Base-by-base conservation (phyloP, 2,329 filamentous ascomycete species). In the Penicillium sp. region DNA sequence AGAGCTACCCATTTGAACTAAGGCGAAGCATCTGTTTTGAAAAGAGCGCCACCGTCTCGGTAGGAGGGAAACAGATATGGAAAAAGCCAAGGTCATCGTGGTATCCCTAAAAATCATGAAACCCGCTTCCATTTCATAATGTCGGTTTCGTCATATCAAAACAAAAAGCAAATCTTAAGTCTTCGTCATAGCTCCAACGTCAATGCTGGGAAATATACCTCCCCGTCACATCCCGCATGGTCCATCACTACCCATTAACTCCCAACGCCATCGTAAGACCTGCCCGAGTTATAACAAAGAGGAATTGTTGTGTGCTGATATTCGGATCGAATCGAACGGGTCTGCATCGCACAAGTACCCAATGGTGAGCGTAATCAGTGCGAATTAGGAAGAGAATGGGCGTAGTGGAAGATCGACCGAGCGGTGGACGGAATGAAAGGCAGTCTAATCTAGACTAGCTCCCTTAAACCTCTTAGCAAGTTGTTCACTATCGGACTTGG, bases 401-500 rank as follows among this genome's bases (percentile, higher is more conserved):
- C 36, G 18, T 27, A 20, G 29, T 23, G 34, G 24, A 49, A 56
- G 49, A 36, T 46, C 21, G 30, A 59, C 27, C 51, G 46, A 44
- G 40, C 18, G 48, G 51, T 7, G 40, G 21, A 46, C 15, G 15
- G 26, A 45, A 49, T 41, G 50, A 48, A 57, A 51, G 54, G 47
- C 46, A 53, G 54, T 73, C 65, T n/a, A 75, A 63, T 69, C 72
- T 74, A 83, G 71, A 73, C 78, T 83, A 83, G 82, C 78, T 76
- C 80, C 79, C 80, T 84, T 84, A 65, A 84, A 80, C 75, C 81
- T 79, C 77, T 84, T 84, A 84, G 82, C 81, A 81, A 84, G 78
- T 64, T 80, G 78, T 73, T 80, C 80, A 75, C 78, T 77, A 71
- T 80, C 78, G 64, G 75, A 75, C 56, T 68, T 69, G 59, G 70